phyloP scores from a whole-genome alignment of 352 stramenopile genomes.

The Globisporangium perplexum region DNA sequence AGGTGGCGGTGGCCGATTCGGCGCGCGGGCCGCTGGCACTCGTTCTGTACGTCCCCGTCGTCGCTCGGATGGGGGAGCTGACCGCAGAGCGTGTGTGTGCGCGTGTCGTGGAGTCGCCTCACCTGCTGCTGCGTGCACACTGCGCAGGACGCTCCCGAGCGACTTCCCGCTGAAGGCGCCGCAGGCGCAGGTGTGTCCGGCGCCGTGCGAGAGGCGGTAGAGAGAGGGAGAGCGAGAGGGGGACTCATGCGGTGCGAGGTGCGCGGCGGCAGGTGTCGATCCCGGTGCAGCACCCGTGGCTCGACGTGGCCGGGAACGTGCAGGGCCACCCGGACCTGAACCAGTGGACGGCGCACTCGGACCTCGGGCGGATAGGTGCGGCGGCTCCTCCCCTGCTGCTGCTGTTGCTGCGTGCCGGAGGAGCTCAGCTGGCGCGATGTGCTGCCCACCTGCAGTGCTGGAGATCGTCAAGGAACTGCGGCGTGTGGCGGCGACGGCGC shows the following conservation, averaged over 20 bases:
- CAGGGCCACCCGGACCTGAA: slow-evolving; percentile 65
- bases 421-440: too few relatives aligned
- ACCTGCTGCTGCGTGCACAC: slow-evolving; percentile 1
- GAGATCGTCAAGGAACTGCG: slow-evolving; percentile 67
- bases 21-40: slow-evolving; percentile 37
- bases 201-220: too few relatives aligned
- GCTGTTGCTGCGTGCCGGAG: neutral
- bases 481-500: slow-evolving; percentile 13
- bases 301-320: slow-evolving; percentile 68
- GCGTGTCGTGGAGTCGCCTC: too few relatives aligned
- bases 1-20: slow-evolving; percentile 62
- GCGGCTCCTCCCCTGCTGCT: neutral
- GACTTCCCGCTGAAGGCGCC: slow-evolving; percentile 73
- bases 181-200: slow-evolving; percentile 36
- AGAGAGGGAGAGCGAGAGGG: too few relatives aligned
- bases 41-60: slow-evolving; percentile 30
- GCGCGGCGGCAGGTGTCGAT: slow-evolving; percentile 51
- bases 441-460: slow-evolving; percentile 23
- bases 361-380: slow-evolving; percentile 67
- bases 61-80: neutral
- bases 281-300: slow-evolving; percentile 64
- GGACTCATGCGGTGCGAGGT: neutral
- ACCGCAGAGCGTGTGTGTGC: too few relatives aligned
- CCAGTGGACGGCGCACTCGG: slow-evolving; percentile 80
- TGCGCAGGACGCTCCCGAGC: slow-evolving; percentile 53